Evolutionary conservation across 306 rosid genomes (phyloP).

Genomic region (Sicyos edulis): DNA sequence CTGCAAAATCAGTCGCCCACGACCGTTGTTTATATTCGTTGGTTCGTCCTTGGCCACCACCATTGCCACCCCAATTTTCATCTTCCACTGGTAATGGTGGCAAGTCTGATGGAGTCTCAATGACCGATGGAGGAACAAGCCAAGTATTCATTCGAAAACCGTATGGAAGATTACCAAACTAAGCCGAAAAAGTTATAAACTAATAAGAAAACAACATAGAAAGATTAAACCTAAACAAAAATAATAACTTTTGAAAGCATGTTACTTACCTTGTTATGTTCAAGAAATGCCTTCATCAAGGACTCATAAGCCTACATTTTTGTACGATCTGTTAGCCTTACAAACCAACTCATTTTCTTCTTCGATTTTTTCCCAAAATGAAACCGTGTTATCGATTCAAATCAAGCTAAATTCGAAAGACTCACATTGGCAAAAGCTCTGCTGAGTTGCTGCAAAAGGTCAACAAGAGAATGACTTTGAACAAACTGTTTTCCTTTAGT

Average conservation of each 20-base stretch:
- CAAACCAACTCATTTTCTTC: background rate
- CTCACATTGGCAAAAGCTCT: conserved; percentile 81
- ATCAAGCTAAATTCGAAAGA: background rate
- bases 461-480: conserved; percentile 74
- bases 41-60: conserved; percentile 76
- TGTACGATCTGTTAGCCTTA: conserved; percentile 9
- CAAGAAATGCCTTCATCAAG: conserved; percentile 78
- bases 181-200: conserved; percentile 6
- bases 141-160: conserved; percentile 92
- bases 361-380: background rate
- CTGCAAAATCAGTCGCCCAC: conserved; percentile 75
- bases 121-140: conserved; percentile 82
- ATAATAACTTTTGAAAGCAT: background rate
- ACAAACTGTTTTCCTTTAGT: conserved; percentile 61
- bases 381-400: background rate
- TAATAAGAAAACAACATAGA: conserved; percentile 17
- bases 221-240: background rate
- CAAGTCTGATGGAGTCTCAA: conserved; percentile 56
- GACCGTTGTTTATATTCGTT: conserved; percentile 49
- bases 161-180: conserved; percentile 97
- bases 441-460: conserved; percentile 91
- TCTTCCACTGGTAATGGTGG: conserved; percentile 70
- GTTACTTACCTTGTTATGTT: conserved; percentile 68
- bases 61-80: conserved; percentile 89
- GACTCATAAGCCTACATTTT: conserved; percentile 68